Conservation (phyloP, 805 yeast species). For the Teunomyces stri region DNA sequence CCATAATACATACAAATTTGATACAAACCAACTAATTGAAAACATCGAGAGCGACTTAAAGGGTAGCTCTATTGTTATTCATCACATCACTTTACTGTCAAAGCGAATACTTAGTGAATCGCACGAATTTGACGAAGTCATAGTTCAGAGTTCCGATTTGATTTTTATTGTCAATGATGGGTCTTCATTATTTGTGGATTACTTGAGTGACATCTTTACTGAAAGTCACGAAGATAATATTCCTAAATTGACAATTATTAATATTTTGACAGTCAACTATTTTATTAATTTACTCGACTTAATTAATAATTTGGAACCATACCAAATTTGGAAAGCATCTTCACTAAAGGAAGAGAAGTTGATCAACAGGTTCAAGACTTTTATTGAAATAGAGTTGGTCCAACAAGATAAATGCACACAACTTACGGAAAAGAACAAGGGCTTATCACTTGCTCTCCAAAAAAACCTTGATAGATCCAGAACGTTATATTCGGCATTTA, state of each 20-base stretch:
- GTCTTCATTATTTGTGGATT: constrained; percentile 26
- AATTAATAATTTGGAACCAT: constrained; percentile 30
- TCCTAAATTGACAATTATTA: constrained; percentile 35
- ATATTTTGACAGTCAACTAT: constrained; percentile 39
- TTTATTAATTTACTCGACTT: constrained; percentile 38
- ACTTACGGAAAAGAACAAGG: constrained; percentile 7
- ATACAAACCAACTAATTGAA: constrained; percentile 19
- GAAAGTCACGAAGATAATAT: constrained; percentile 6
- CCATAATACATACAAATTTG: constrained; percentile 13
- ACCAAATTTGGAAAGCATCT: constrained; percentile 40
- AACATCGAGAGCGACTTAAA: constrained; percentile 14
- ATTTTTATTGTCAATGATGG: constrained; percentile 41
- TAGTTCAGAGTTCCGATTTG: constrained; percentile 24
- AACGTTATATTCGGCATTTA: constrained; percentile 22
- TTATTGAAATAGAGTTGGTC: constrained; percentile 23
- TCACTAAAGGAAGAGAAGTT: constrained; percentile 26
- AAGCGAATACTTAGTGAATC: neutral
- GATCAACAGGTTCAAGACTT: constrained; percentile 22
- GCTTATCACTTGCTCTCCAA: constrained; percentile 5
- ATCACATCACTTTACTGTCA: constrained; percentile 13
- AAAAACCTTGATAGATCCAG: constrained; percentile 6
- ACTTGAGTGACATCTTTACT: constrained; percentile 14
- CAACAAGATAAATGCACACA: constrained; percentile 4
- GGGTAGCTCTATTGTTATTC: constrained; percentile 12
- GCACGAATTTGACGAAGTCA: constrained; percentile 12